Conservation (phyloP, 169 alveolate genomes). For the Eimeria praecox region DNA sequence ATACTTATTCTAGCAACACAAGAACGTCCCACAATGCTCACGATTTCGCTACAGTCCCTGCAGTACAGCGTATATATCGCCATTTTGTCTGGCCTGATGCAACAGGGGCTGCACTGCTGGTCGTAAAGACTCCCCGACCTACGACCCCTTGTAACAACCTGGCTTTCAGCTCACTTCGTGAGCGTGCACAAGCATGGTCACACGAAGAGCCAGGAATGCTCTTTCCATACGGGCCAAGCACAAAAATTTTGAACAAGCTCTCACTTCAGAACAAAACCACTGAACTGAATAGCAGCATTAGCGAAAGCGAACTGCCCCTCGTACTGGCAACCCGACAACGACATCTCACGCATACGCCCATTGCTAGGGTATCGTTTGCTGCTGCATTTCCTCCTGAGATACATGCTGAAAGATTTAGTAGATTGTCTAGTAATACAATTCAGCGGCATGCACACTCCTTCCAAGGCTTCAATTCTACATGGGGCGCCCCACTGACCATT, state of each 20-base stretch:
- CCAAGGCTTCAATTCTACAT: not conserved
- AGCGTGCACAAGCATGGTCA: no score
- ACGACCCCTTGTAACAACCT: no score
- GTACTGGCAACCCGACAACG: not conserved
- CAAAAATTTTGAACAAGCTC: not conserved
- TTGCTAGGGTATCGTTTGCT: not conserved
- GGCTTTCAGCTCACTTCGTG: no score
- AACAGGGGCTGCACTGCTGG: not conserved
- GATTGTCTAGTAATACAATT: not conserved
- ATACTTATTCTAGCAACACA: not conserved
- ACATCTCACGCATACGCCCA: not conserved
- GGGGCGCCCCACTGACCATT: conserved; percentile 7
- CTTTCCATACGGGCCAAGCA: not conserved
- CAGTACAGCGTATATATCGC: no score
- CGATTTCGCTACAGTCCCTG: not conserved
- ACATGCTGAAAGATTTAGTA: not conserved
- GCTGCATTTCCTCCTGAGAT: not conserved
- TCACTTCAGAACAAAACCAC: not conserved
- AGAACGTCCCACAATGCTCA: not conserved
- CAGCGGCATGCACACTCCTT: not conserved
- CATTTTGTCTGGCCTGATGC: not conserved
- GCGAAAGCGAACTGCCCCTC: not conserved
- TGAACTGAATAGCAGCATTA: not conserved
- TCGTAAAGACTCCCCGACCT: no score
- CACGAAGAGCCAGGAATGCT: not conserved